These are phyloP conservation scores for Candida takata DNA, from an alignment of 805 yeast genomes.

Conservation along the genomic window DNA sequence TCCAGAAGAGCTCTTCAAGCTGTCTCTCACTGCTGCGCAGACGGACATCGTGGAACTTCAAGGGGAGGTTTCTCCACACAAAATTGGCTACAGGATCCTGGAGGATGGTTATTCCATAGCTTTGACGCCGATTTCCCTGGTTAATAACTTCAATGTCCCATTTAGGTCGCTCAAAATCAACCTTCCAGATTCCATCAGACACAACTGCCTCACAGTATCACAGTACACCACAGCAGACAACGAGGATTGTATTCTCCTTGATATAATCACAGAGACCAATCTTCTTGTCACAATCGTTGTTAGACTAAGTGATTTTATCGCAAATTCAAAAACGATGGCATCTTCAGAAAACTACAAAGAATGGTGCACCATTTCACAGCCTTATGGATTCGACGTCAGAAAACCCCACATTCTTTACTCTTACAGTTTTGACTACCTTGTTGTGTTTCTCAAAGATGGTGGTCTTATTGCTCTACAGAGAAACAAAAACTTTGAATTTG, in stretches of 20 bases:
- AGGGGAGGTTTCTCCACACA: constrained; percentile 28
- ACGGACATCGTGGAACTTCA: constrained; percentile 25
- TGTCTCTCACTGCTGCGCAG: constrained; percentile 11
- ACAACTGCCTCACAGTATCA: constrained; percentile 31
- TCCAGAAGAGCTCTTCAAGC: constrained; percentile 17
- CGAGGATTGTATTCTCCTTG: constrained; percentile 33
- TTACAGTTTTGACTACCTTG: constrained; percentile 35
- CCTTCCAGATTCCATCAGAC: constrained; percentile 31
- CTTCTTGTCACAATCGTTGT: constrained; percentile 45
- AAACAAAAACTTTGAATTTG: constrained; percentile 22
- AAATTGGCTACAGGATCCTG: constrained; percentile 21
- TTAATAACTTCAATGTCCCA: constrained; percentile 17
- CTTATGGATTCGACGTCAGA: constrained; percentile 56
- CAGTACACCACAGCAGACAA: constrained; percentile 26
- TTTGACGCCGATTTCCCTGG: constrained; percentile 18
- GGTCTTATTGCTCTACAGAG: constrained; percentile 52
- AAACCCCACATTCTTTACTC: constrained; percentile 48
- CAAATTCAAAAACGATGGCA: constrained; percentile 8
- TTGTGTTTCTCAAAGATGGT: constrained; percentile 71
- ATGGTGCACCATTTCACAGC: constrained; percentile 66
- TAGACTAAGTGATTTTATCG: constrained; percentile 35
- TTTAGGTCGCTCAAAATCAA: constrained; percentile 23
- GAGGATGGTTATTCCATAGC: constrained; percentile 15
- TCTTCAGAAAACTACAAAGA: constrained; percentile 21
- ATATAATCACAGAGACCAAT: constrained; percentile 45